These are phyloP conservation scores for Meyerozyma elateridarum DNA, from an alignment of 1,139 yeast genomes.

Conservation along the genomic window DNA sequence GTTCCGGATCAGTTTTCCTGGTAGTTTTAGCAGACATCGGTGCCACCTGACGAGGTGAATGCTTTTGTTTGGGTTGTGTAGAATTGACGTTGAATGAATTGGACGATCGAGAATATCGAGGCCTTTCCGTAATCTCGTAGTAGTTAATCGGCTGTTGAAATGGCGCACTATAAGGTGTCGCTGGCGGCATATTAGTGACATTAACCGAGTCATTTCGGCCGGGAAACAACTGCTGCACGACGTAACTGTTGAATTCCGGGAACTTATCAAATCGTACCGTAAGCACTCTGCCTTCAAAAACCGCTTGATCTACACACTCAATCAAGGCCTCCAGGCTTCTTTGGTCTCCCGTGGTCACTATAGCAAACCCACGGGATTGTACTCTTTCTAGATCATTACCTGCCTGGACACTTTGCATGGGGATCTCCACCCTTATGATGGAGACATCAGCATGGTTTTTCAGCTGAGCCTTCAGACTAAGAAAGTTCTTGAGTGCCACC, in stretches of 20 bases:
- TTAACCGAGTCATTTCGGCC: too few species aligned
- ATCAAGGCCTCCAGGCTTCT: slow-evolving; percentile 51
- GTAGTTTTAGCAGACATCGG: slow-evolving; percentile 5
- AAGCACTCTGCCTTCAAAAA: slow-evolving; percentile 54
- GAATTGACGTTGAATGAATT: slow-evolving; percentile 1
- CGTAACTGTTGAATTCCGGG: slow-evolving; percentile 37
- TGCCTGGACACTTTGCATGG: slow-evolving; percentile 27
- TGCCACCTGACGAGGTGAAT: slow-evolving; percentile 6
- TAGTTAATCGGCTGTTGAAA: slow-evolving; percentile 2
- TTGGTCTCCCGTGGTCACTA: slow-evolving; percentile 49
- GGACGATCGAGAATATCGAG: slow-evolving; percentile 1
- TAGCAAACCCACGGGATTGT: slow-evolving; percentile 57
- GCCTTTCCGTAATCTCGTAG: background rate
- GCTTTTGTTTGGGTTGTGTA: slow-evolving; percentile 5
- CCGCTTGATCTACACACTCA: slow-evolving; percentile 42
- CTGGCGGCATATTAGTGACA: too few species aligned
- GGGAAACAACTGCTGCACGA: slow-evolving; percentile 27
- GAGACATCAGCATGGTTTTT: slow-evolving; percentile 26
- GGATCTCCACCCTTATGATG: slow-evolving; percentile 53
- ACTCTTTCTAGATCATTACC: slow-evolving; percentile 17
- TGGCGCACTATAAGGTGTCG: background rate
- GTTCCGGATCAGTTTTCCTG: too few species aligned
- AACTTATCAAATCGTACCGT: slow-evolving; percentile 56
- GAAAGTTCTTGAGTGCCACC: slow-evolving; percentile 48
- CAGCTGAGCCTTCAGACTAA: slow-evolving; percentile 23